Percentiles rank a stretch among this genome's conserved stretches.
Conservation (phyloP, 139 green algal genomes). For the Chlamydomonas eustigma region DNA sequence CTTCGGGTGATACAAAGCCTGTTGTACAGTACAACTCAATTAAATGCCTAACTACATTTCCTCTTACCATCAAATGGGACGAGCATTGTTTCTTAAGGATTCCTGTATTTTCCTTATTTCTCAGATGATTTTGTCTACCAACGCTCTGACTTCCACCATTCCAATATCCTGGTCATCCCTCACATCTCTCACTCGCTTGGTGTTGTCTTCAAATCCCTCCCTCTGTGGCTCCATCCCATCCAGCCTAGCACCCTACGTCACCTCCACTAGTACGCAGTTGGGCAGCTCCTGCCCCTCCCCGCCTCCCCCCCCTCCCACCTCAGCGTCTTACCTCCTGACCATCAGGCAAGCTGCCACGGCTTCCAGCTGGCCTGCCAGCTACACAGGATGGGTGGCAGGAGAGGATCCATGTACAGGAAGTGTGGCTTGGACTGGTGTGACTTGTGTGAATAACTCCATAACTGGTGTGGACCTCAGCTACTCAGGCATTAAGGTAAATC, state of each 20-base stretch:
- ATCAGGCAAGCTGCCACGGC: neutral
- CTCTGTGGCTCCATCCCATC: neutral
- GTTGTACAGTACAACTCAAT: no score
- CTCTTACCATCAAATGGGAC: no score
- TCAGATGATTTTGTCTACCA: neutral
- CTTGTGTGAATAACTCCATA: neutral
- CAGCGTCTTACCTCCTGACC: neutral
- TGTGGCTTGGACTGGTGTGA: neutral
- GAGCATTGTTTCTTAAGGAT: no score
- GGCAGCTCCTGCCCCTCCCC: neutral
- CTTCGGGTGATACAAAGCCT: no score
- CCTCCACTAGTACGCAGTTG: neutral
- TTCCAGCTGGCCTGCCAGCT: neutral
- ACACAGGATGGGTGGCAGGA: neutral
- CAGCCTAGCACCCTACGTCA: neutral
- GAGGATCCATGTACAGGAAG: neutral
- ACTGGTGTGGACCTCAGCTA: neutral
- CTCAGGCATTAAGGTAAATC: neutral
- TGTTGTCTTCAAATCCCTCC: neutral
- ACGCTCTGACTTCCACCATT: slow-evolving; percentile 5
- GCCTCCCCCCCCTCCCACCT: no score
- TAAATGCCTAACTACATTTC: no score
- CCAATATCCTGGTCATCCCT: neutral
- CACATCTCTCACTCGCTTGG: neutral
- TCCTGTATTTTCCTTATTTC: no score